These are phyloP conservation scores for Heliocybe sulcata DNA, from an alignment of 1,284 basidiomycete genomes.

Conservation along the genomic window DNA sequence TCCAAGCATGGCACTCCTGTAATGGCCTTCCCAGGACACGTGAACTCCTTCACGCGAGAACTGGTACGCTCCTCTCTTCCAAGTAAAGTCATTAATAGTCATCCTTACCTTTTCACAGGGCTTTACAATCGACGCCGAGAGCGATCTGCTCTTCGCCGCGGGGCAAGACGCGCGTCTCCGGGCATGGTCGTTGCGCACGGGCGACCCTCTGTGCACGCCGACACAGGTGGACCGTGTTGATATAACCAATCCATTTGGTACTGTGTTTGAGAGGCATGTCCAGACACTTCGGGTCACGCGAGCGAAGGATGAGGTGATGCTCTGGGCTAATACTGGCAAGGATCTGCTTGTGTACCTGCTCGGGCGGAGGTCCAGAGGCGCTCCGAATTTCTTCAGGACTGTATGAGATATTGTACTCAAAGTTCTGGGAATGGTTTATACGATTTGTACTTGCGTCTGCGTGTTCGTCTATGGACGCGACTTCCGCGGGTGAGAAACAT, in stretches of 20 bases:
- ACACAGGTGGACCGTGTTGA: background rate
- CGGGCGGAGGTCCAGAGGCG: background rate
- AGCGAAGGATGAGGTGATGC: background rate
- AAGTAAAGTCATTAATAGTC: no score
- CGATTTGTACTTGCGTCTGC: no score
- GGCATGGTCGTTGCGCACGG: conserved; percentile 58
- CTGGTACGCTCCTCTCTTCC: conserved; percentile 33
- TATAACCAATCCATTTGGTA: conserved; percentile 23
- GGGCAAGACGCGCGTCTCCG: conserved; percentile 59
- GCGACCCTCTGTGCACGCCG: conserved; percentile 29
- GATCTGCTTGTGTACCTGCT: background rate
- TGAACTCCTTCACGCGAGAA: conserved; percentile 40
- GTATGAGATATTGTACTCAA: no score
- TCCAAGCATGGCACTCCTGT: conserved; percentile 32
- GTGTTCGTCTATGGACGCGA: no score
- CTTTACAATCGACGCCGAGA: conserved; percentile 45
- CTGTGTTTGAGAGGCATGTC: background rate
- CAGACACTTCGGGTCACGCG: background rate
- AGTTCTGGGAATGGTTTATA: no score
- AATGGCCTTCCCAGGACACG: conserved; percentile 44
- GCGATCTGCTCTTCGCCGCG: conserved; percentile 67
- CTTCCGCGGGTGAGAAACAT: no score
- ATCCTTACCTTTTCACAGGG: conserved; percentile 34
- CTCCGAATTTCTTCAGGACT: no score
- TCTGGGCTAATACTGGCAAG: background rate